A percentile compares a stretch with the other conserved stretches of the same genome.
These are phyloP conservation scores for Pythium chondricola DNA, from an alignment of 352 stramenopile species.

Conservation along the genomic window DNA sequence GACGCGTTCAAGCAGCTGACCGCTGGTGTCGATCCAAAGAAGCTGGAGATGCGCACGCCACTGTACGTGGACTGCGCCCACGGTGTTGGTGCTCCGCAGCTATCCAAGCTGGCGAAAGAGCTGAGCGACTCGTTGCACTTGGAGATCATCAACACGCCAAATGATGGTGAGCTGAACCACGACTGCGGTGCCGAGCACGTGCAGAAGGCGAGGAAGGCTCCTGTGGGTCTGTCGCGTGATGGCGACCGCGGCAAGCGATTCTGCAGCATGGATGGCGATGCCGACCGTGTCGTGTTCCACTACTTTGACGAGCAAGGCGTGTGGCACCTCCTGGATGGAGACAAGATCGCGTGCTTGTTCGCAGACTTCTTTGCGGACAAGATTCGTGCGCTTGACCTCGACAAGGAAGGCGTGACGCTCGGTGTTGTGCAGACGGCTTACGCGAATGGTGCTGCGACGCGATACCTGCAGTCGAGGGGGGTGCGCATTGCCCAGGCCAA, in stretches of 20 bases:
- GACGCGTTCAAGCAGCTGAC: conserved; percentile 91
- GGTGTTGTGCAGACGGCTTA: conserved; percentile 99
- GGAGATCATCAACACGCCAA: conserved; percentile 75
- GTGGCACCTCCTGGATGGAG: conserved; percentile 93
- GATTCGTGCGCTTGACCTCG: conserved; percentile 64
- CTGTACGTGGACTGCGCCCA: conserved; percentile 93
- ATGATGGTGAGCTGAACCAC: conserved; percentile 92
- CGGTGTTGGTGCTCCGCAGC: conserved; percentile 85
- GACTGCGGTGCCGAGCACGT: conserved; percentile 96
- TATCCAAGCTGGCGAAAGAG: conserved; percentile 73
- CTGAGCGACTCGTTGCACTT: conserved; percentile 74
- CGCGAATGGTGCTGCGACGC: conserved; percentile 94
- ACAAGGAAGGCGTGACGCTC: conserved; percentile 82
- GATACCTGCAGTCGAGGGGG: conserved; percentile 75
- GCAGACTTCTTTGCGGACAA: conserved; percentile 92
- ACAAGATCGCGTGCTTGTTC: conserved; percentile 97
- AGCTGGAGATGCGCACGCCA: conserved; percentile 64
- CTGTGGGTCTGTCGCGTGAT: conserved; percentile 57
- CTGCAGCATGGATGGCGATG: conserved; percentile 97
- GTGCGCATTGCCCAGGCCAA: conserved; percentile 89
- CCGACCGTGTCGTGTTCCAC: conserved; percentile 98
- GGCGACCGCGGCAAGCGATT: conserved; percentile 71
- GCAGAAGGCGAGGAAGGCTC: conserved; percentile 90
- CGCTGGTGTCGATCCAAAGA: conserved; percentile 69
- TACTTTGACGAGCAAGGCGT: conserved; percentile 73